Conservation (phyloP, 495 filamentous ascomycete species). For the Amorphotheca resinae region DNA sequence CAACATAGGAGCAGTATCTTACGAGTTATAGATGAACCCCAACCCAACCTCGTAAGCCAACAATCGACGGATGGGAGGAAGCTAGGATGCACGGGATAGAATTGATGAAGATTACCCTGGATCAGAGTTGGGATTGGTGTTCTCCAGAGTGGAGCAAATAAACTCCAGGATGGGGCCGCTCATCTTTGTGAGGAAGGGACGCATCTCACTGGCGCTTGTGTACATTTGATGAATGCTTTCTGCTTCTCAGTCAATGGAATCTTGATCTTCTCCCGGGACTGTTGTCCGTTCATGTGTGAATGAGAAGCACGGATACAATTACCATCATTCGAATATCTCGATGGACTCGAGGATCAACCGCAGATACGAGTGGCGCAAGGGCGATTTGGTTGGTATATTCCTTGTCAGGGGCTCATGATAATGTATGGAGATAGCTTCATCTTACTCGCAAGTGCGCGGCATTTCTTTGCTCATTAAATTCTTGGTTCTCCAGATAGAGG, state of each 20-base stretch:
- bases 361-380: too few relatives aligned
- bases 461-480: too few relatives aligned
- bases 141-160: conserved; percentile 17
- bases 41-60: conserved; percentile 40
- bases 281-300: too few relatives aligned
- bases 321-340: too few relatives aligned
- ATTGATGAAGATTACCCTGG: conserved; percentile 10
- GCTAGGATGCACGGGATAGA: conserved; percentile 1
- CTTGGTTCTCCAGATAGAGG: too few relatives aligned
- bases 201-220: conserved; percentile 17
- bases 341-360: too few relatives aligned
- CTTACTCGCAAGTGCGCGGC: too few relatives aligned
- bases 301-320: too few relatives aligned
- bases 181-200: conserved; percentile 21
- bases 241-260: conserved; percentile 17
- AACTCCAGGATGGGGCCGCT: conserved; percentile 17
- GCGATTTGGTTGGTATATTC: too few relatives aligned
- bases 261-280: conserved; percentile 8
- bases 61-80: conserved; percentile 4
- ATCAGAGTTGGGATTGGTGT: conserved; percentile 16
- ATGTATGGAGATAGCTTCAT: too few relatives aligned
- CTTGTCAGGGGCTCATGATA: too few relatives aligned
- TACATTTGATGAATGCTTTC: conserved; percentile 19
- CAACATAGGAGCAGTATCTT: neutral
- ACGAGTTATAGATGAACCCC: conserved; percentile 41